Base-by-base conservation (phyloP, 805 yeast genomes). In the Myxozyma kluyveri region DNA sequence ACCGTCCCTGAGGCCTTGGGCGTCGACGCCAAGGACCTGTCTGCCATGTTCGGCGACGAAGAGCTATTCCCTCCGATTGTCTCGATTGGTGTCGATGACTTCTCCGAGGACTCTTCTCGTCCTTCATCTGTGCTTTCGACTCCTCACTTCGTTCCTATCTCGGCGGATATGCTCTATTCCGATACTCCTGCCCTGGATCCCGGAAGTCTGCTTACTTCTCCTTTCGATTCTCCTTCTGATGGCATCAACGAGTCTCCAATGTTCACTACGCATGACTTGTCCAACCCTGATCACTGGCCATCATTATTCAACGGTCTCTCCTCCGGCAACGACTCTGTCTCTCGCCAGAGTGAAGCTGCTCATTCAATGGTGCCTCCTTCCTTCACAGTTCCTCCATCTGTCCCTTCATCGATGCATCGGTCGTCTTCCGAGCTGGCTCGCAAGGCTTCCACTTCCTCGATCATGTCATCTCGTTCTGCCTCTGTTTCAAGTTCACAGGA, bases 231-330 rank as follows among this genome's bases (percentile, higher is more conserved):
- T 7, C 58, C 59, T 5, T 42, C 33, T 17, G 56, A 49, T 21
- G 21, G 50, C n/a, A 54, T 59, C 38, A 69, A 59, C 27, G 56
- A 61, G 41, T 61, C 71, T 22, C 71, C 71, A 18, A 49, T 68
- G 45, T 65, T 68, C 37, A 67, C 59, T 36, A 61, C 61, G 18
- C 58, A 56, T 31, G 70, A 65, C 9, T 24, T 62, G 4, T 63
- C 59, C 19, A 62, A 63, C 40, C 47, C 64, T 26, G 54, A 55
- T 42, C 52, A 57, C 37, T 67, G 71, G 71, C 57, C 67, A 17
- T 66, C 73, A 12, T 57, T 71, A 22, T 70, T 71, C 56, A 62
- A 63, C 27, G 67, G 59, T 26, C 45, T 45, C 46, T 41, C 35
- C 35, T 14, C 35, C 35, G 7, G 29, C 9, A 22, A 22, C 29